phyloP scores from a whole-genome alignment of 139 green algal genomes.

The Asterochloris erici region DNA sequence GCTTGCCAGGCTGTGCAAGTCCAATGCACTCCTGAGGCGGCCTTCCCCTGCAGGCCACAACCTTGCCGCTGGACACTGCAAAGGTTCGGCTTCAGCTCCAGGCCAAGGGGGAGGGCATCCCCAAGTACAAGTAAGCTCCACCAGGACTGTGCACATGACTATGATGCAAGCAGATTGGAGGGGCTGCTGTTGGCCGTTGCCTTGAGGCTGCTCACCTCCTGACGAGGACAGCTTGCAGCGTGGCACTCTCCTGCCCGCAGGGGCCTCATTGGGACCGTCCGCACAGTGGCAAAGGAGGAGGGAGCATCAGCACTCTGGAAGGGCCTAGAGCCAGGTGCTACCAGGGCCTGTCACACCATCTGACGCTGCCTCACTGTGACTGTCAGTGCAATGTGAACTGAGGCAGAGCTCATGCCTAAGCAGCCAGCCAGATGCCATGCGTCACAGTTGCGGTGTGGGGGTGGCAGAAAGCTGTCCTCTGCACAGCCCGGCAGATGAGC shows the following conservation, averaged over 20 bases:
- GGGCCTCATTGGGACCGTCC: slow-evolving; percentile 88
- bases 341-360: background rate
- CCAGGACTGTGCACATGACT: background rate
- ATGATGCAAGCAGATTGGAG: no score
- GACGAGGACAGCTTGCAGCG: background rate
- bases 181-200: background rate
- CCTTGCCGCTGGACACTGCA: slow-evolving; percentile 91
- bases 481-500: no score
- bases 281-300: slow-evolving; percentile 90
- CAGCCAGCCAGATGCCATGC: no score
- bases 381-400: no score
- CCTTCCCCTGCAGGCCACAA: slow-evolving; percentile 29
- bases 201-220: background rate
- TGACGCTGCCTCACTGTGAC: no score
- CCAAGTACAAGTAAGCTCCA: slow-evolving; percentile 60
- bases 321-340: slow-evolving; percentile 81
- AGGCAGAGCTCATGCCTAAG: no score
- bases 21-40: background rate
- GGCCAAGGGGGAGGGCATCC: slow-evolving; percentile 18
- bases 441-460: no score
- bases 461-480: no score
- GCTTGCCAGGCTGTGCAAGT: no score
- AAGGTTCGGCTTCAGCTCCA: slow-evolving; percentile 97
- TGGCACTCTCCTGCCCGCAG: slow-evolving; percentile 23
- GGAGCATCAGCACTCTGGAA: slow-evolving; percentile 89